Evolutionary conservation across 768 basidiomycete species (phyloP).

Genomic region (Lactifluus hygrophoroides): DNA sequence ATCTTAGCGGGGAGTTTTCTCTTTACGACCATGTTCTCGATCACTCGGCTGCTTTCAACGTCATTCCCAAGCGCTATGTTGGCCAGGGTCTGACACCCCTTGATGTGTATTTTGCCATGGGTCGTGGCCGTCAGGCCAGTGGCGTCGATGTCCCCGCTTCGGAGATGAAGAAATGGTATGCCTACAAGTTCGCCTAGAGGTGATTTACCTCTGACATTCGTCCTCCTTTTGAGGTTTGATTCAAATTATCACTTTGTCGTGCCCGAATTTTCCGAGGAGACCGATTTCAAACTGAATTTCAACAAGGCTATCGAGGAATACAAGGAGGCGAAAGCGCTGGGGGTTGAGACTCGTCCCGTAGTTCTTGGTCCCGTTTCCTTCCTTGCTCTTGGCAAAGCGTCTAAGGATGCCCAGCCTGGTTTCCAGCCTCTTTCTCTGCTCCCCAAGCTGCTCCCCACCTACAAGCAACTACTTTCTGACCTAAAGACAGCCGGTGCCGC

Average conservation of each 20-base stretch:
- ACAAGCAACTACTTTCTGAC: slow-evolving; percentile 81
- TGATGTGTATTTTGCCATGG: slow-evolving; percentile 98
- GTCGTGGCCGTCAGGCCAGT: slow-evolving; percentile 91
- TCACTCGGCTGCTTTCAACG: slow-evolving; percentile 93
- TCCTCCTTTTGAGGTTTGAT: slow-evolving; percentile 62
- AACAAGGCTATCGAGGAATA: slow-evolving; percentile 95
- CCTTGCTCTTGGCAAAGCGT: slow-evolving; percentile 86
- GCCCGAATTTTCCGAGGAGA: slow-evolving; percentile 84
- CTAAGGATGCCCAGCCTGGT: slow-evolving; percentile 69
- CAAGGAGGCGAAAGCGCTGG: slow-evolving; percentile 87
- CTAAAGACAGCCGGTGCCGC: slow-evolving; percentile 90
- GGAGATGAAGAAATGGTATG: slow-evolving; percentile 99
- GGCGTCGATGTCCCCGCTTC: slow-evolving; percentile 94
- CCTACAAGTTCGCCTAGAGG: slow-evolving; percentile 15
- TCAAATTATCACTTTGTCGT: slow-evolving; percentile 99
- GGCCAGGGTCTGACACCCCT: slow-evolving; percentile 79
- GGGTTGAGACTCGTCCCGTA: slow-evolving; percentile 89
- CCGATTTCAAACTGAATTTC: slow-evolving; percentile 89
- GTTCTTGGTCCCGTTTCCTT: slow-evolving; percentile 93
- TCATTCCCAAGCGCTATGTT: slow-evolving; percentile 89
- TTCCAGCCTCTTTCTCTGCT: slow-evolving; percentile 92
- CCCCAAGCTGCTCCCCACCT: slow-evolving; percentile 81
- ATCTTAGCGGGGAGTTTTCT: slow-evolving; percentile 87
- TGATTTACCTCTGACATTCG: not conserved
- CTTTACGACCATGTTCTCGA: slow-evolving; percentile 98